These are phyloP conservation scores for Achaetomium macrosporum DNA, from an alignment of 2,329 filamentous ascomycete genomes.

Conservation along the genomic window DNA sequence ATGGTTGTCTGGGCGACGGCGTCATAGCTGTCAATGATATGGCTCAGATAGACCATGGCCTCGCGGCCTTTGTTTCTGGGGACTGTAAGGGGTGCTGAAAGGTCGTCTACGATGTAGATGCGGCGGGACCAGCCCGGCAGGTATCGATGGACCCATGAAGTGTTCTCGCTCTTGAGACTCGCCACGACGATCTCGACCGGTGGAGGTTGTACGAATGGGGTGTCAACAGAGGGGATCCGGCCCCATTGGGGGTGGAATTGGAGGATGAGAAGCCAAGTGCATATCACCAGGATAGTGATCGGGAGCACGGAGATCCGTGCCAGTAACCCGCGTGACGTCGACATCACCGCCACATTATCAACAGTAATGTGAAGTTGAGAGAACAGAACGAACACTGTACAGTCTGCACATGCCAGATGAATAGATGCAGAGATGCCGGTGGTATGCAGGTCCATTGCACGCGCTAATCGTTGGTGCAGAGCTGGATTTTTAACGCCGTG, in stretches of 20 bases:
- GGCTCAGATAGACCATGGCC: conserved; percentile 48
- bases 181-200: conserved; percentile 20
- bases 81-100: conserved; percentile 41
- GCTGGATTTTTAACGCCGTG: too few species aligned
- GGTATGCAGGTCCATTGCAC: too few species aligned
- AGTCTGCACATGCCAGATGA: too few species aligned
- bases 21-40: conserved; percentile 47
- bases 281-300: not conserved
- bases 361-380: too few species aligned
- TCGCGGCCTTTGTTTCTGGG: conserved; percentile 46
- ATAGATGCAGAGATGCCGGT: too few species aligned
- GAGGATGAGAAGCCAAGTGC: conserved; percentile 9
- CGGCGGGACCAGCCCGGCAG: conserved; percentile 45
- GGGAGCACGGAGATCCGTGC: conserved; percentile 1
- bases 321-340: not conserved
- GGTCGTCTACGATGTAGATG: conserved; percentile 50
- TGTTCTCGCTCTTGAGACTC: conserved; percentile 17
- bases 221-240: not conserved
- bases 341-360: not conserved
- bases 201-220: not conserved
- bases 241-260: conserved; percentile 2
- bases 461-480: too few species aligned
- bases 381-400: too few species aligned
- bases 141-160: conserved; percentile 37
- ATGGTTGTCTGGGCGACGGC: conserved; percentile 38